A percentile compares a stretch with the other conserved stretches of the same genome.
These are phyloP conservation scores for Chiua virens DNA, from an alignment of 768 basidiomycete genomes.

Conservation along the genomic window DNA sequence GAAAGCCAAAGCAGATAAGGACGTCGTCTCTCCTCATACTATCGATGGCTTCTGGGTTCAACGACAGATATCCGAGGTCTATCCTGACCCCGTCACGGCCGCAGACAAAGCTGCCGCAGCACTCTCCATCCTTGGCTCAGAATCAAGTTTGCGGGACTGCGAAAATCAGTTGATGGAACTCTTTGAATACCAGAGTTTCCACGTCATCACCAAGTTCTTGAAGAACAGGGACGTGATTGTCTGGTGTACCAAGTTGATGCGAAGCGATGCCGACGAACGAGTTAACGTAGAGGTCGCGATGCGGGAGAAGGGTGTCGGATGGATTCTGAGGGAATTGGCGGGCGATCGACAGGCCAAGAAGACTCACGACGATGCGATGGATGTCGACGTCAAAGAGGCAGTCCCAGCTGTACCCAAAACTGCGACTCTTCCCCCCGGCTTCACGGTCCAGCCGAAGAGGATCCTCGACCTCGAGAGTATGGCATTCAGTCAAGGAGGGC, in stretches of 20 bases:
- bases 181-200: slow-evolving; percentile 91
- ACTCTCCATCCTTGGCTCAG: slow-evolving; percentile 82
- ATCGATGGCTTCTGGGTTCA: slow-evolving; percentile 99
- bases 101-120: slow-evolving; percentile 88
- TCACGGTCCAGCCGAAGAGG: slow-evolving; percentile 80
- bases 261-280: slow-evolving; percentile 83
- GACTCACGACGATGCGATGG: slow-evolving; percentile 63
- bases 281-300: slow-evolving; percentile 96
- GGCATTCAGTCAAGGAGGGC: slow-evolving; percentile 96
- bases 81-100: slow-evolving; percentile 92
- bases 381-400: slow-evolving; percentile 64
- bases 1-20: slow-evolving; percentile 64
- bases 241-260: slow-evolving; percentile 96
- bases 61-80: slow-evolving; percentile 85
- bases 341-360: slow-evolving; percentile 73
- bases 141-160: slow-evolving; percentile 84
- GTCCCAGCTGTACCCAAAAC: slow-evolving; percentile 63
- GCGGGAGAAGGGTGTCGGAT: slow-evolving; percentile 95
- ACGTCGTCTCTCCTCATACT: slow-evolving; percentile 82
- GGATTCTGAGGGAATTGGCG: slow-evolving; percentile 87
- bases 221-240: slow-evolving; percentile 96
- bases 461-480: slow-evolving; percentile 89
- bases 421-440: slow-evolving; percentile 84
- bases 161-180: slow-evolving; percentile 97
- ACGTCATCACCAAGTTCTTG: slow-evolving; percentile 84